phyloP scores from a whole-genome alignment of 768 basidiomycete species.

The Lactifluus piperatus region DNA sequence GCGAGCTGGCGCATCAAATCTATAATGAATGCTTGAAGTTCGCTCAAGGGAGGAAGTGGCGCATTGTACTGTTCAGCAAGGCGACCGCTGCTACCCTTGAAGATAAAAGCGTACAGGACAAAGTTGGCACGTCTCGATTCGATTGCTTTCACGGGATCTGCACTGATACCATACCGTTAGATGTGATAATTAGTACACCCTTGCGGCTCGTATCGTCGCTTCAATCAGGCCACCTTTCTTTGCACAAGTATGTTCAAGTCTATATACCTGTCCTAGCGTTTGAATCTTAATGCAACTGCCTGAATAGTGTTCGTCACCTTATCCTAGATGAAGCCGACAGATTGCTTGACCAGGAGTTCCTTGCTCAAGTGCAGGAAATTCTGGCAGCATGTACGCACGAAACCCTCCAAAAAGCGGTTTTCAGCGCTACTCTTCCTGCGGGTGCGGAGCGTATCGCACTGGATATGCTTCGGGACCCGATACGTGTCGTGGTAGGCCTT shows the following conservation, averaged over 20 bases:
- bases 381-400: conserved; percentile 64
- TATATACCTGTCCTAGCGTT: background rate
- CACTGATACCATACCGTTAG: conserved; percentile 33
- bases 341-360: conserved; percentile 82
- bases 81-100: conserved; percentile 77
- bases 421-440: conserved; percentile 91
- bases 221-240: conserved; percentile 52
- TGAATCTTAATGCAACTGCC: background rate
- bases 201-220: conserved; percentile 78
- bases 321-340: conserved; percentile 89
- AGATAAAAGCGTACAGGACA: conserved; percentile 63
- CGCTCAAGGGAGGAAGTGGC: conserved; percentile 76
- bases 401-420: conserved; percentile 74
- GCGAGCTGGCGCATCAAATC: conserved; percentile 95
- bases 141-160: background rate
- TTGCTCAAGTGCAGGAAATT: conserved; percentile 83
- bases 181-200: conserved; percentile 90
- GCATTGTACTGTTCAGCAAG: conserved; percentile 75
- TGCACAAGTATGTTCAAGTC: conserved; percentile 54
- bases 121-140: conserved; percentile 53
- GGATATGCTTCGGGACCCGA: conserved; percentile 74
- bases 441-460: conserved; percentile 82
- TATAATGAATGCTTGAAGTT: conserved; percentile 83
- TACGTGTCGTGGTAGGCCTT: conserved; percentile 91
- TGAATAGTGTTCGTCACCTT: conserved; percentile 68